phyloP scores from a whole-genome alignment of 164 flowering plant genomes.

The Chimonanthus salicifolius region DNA sequence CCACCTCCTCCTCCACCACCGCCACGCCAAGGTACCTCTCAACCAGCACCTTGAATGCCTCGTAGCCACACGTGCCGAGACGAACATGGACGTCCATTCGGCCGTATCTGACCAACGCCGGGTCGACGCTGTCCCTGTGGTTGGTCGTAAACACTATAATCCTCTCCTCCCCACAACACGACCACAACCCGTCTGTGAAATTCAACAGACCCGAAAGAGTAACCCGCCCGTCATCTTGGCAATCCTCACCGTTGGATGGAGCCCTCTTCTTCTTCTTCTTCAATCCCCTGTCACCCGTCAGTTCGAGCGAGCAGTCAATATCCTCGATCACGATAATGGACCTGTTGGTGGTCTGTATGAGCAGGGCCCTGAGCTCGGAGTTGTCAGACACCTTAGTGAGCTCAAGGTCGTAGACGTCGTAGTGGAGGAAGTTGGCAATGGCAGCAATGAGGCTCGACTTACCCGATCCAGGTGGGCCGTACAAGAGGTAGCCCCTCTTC shows the following conservation, averaged over 20 bases:
- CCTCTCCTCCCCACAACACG: constrained; percentile 68
- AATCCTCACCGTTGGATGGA: neutral
- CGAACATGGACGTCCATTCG: constrained; percentile 65
- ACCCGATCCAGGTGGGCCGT: constrained; percentile 64
- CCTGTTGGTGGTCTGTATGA: constrained; percentile 49
- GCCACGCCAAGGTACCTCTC: constrained; percentile 37
- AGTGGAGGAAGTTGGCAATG: constrained; percentile 57
- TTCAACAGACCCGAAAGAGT: constrained; percentile 57
- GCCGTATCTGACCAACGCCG: constrained; percentile 51
- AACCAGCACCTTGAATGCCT: constrained; percentile 42
- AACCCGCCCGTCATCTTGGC: constrained; percentile 38
- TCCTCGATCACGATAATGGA: constrained; percentile 70
- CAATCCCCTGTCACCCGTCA: constrained; percentile 33
- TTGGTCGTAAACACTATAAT: constrained; percentile 67
- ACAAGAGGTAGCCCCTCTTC: constrained; percentile 62
- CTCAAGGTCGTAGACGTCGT: constrained; percentile 66
- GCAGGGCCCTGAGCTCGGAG: constrained; percentile 46
- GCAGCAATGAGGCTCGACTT: constrained; percentile 71
- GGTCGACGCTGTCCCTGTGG: constrained; percentile 52
- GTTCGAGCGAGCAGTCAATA: constrained; percentile 64
- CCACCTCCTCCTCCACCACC: neutral
- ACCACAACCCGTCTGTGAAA: constrained; percentile 71
- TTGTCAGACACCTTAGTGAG: constrained; percentile 48
- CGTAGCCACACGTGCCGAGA: constrained; percentile 37
- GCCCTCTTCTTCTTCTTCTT: neutral